Evolutionary conservation across 2,329 filamentous ascomycete genomes (phyloP).

Genomic region (Tolypocladium inflatum): DNA sequence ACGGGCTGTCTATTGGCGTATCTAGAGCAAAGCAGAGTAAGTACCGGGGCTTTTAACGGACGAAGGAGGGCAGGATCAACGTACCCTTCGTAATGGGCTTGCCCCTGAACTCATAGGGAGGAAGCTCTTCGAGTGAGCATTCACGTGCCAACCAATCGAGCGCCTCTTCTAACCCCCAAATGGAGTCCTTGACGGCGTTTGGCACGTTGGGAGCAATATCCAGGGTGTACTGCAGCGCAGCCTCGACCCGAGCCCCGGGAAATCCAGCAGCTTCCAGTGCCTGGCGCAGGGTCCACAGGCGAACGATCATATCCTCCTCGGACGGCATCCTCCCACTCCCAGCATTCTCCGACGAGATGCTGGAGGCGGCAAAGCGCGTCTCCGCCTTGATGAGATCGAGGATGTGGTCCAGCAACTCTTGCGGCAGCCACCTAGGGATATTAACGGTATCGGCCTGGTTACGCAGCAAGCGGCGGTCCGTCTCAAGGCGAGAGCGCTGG

Average conservation of each 20-base stretch:
- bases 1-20: conserved; percentile 38
- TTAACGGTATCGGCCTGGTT: conserved; percentile 66
- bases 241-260: conserved; percentile 48
- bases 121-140: conserved; percentile 58
- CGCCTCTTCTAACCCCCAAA: conserved; percentile 82
- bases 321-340: conserved; percentile 42
- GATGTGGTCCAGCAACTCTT: conserved; percentile 69
- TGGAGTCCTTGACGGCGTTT: conserved; percentile 48
- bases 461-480: conserved; percentile 74
- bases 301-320: conserved; percentile 71
- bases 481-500: conserved; percentile 70
- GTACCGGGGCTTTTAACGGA: background rate
- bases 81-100: conserved; percentile 29
- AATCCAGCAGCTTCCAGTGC: conserved; percentile 63
- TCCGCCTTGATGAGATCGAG: conserved; percentile 64
- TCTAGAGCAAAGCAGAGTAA: conserved; percentile 23
- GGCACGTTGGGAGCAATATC: conserved; percentile 56
- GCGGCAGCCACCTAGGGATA: conserved; percentile 68
- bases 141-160: conserved; percentile 85
- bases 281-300: conserved; percentile 76
- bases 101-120: conserved; percentile 50
- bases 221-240: conserved; percentile 57
- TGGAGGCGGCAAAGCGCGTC: conserved; percentile 45
- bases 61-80: background rate
- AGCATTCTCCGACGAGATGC: conserved; percentile 33